Conservation (phyloP, 73 alveolate species). For the Diophrys sp. region DNA sequence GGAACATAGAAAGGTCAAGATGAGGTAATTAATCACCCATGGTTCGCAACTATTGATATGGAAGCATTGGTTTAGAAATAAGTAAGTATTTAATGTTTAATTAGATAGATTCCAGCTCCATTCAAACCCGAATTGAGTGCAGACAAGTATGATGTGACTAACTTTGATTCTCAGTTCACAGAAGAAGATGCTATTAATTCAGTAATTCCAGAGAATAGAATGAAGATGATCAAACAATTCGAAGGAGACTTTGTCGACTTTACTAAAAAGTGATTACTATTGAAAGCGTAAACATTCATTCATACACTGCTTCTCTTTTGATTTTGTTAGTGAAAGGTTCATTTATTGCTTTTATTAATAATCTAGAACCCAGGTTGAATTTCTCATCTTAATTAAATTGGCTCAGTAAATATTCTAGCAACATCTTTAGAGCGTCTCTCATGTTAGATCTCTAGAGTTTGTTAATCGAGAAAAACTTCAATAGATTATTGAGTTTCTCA, state of each 20-base stretch:
- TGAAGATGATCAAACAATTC: not conserved
- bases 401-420: no score
- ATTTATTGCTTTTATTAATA: no score
- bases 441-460: no score
- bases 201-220: constrained; percentile 29
- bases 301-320: no score
- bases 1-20: constrained; percentile 57
- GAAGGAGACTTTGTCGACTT: not conserved
- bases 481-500: no score
- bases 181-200: constrained; percentile 46
- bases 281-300: no score
- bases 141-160: constrained; percentile 30
- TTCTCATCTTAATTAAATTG: no score
- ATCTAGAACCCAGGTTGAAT: no score
- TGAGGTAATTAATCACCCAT: constrained; percentile 62
- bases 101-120: constrained; percentile 51
- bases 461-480: no score
- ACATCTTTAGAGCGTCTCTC: no score
- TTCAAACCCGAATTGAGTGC: constrained; percentile 56
- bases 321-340: no score
- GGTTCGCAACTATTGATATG: constrained; percentile 18
- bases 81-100: constrained; percentile 19
- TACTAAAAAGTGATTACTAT: no score
- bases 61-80: constrained; percentile 15
- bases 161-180: constrained; percentile 64